Evolutionary conservation across 192 early-diverging fungal genomes (phyloP).

Genomic region (Umbelopsis isabellina): DNA sequence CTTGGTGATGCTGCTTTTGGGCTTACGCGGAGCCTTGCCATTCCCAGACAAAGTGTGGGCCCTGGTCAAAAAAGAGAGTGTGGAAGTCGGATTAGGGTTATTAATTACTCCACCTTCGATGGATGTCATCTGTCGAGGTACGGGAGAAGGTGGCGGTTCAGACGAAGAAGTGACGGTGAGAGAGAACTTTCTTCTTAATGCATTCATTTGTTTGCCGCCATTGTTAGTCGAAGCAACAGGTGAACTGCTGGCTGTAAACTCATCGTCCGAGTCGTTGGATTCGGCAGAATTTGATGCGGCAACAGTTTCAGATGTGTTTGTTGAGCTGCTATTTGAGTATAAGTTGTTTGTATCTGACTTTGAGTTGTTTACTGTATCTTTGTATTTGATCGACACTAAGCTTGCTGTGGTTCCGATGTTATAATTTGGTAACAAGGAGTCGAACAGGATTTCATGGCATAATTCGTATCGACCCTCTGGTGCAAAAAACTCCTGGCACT

Average conservation of each 20-base stretch:
- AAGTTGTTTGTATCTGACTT: conserved; percentile 7
- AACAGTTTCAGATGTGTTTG: conserved; percentile 1
- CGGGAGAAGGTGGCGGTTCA: not conserved
- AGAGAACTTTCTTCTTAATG: not conserved
- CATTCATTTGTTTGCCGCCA: conserved; percentile 3
- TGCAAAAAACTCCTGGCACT: conserved; percentile 51
- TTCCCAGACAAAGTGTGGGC: conserved; percentile 15
- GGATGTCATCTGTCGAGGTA: conserved; percentile 15
- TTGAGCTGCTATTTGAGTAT: conserved; percentile 9
- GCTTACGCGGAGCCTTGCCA: conserved; percentile 37
- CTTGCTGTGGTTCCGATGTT: conserved; percentile 51
- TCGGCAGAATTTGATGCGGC: conserved; percentile 1
- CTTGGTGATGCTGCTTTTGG: conserved; percentile 71
- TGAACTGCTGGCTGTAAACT: not conserved
- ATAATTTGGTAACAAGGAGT: conserved; percentile 47
- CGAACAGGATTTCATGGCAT: conserved; percentile 50
- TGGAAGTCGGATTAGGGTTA: conserved; percentile 23
- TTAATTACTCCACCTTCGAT: conserved; percentile 5
- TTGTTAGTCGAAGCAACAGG: not conserved
- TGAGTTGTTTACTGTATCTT: conserved; percentile 36
- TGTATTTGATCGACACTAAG: conserved; percentile 50
- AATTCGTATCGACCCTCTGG: conserved; percentile 57
- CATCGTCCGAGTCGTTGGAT: not conserved
- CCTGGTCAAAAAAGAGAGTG: conserved; percentile 24
- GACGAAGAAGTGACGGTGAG: conserved; percentile 11